Evolutionary conservation across 225 moss, liverwort and hornwort genomes (phyloP).

Genomic region (Takakia lepidozioides): DNA sequence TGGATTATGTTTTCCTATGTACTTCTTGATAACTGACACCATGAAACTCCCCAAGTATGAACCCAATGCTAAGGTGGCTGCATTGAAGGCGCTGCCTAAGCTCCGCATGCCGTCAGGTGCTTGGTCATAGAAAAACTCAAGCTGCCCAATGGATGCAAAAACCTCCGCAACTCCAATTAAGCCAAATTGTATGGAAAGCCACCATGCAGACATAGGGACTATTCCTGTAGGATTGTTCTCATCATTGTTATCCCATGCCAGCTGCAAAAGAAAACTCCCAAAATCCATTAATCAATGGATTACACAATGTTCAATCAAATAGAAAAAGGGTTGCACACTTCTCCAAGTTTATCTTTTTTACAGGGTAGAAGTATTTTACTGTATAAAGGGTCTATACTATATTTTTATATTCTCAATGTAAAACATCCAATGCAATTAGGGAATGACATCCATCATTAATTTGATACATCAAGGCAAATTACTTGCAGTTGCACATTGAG

Average conservation of each 20-base stretch:
- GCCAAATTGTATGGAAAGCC: slow-evolving; percentile 20
- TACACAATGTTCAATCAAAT: too few relatives aligned
- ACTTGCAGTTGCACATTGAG: too few relatives aligned
- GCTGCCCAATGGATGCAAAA: slow-evolving; percentile 17
- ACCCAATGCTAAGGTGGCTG: slow-evolving; percentile 14
- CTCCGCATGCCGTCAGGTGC: slow-evolving; percentile 15
- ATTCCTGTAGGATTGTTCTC: not conserved
- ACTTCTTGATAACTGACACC: slow-evolving; percentile 4
- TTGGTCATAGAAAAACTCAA: slow-evolving; percentile 29
- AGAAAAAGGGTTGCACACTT: too few relatives aligned
- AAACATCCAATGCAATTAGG: too few relatives aligned
- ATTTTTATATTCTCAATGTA: too few relatives aligned
- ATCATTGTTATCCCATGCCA: not conserved
- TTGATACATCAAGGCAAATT: too few relatives aligned
- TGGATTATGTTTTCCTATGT: slow-evolving; percentile 3
- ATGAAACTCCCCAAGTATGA: slow-evolving; percentile 12
- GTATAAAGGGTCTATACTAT: too few relatives aligned
- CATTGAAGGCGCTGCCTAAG: slow-evolving; percentile 19
- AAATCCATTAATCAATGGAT: too few relatives aligned
- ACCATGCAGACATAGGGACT: slow-evolving; percentile 17
- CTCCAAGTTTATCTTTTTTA: too few relatives aligned
- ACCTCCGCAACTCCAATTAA: slow-evolving; percentile 18
- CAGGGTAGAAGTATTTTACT: too few relatives aligned
- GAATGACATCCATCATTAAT: too few relatives aligned
- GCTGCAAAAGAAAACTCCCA: not conserved